phyloP scores from a whole-genome alignment of 2,329 filamentous ascomycete genomes.

The Fusarium sp. region DNA sequence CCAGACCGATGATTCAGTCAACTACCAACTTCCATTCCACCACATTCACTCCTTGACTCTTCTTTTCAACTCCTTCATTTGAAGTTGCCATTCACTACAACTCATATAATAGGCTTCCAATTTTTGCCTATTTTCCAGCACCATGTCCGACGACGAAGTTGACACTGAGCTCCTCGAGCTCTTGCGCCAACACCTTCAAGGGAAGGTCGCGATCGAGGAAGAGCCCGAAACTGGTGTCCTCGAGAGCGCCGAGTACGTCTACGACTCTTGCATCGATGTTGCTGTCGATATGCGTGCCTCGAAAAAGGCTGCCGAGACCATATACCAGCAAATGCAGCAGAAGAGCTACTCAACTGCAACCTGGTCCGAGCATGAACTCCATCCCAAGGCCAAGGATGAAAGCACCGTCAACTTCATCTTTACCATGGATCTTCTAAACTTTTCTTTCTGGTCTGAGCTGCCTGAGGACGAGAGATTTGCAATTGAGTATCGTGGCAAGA shows the following conservation, averaged over 20 bases:
- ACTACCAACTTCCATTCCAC: conserved; percentile 13
- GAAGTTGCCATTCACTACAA: background rate
- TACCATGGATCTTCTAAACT: conserved; percentile 96
- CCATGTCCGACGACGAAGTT: conserved; percentile 91
- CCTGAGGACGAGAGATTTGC: conserved; percentile 80
- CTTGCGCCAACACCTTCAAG: conserved; percentile 81
- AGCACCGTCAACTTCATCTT: conserved; percentile 92
- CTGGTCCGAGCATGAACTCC: conserved; percentile 91
- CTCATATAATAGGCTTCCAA: background rate
- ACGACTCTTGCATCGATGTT: conserved; percentile 93
- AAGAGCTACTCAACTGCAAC: conserved; percentile 85
- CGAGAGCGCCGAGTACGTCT: conserved; percentile 85
- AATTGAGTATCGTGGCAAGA: conserved; percentile 82
- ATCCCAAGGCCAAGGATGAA: conserved; percentile 86
- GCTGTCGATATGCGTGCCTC: conserved; percentile 86
- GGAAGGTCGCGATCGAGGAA: conserved; percentile 64
- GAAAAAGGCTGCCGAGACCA: conserved; percentile 82
- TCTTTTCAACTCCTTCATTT: conserved; percentile 7
- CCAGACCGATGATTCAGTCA: conserved; percentile 38
- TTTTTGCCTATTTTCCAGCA: background rate
- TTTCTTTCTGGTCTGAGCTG: conserved; percentile 91
- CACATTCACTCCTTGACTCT: conserved; percentile 24
- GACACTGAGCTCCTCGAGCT: conserved; percentile 90
- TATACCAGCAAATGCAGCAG: conserved; percentile 85
- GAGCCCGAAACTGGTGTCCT: conserved; percentile 86